A percentile compares a stretch with the other conserved stretches of the same genome.
Conservation (phyloP, 495 filamentous ascomycete genomes). For the Xylaria telfairii region DNA sequence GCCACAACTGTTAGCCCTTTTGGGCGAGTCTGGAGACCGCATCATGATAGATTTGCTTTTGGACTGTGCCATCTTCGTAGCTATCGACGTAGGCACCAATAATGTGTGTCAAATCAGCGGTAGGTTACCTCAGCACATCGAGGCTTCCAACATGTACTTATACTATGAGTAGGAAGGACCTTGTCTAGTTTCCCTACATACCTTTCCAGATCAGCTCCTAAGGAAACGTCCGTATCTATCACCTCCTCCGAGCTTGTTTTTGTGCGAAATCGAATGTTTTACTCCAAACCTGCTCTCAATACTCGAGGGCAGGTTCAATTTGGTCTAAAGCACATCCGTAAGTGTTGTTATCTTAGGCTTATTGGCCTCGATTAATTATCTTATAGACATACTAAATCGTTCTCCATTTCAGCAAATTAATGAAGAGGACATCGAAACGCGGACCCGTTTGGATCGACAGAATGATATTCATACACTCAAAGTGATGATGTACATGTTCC, state of each 20-base stretch:
- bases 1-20: conserved; percentile 69
- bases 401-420: conserved; percentile 51
- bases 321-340: conserved; percentile 83
- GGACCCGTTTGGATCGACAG: conserved; percentile 23
- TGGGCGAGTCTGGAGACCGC: conserved; percentile 78
- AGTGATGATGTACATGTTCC: conserved; percentile 92
- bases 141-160: neutral
- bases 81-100: conserved; percentile 61
- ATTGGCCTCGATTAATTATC: conserved; percentile 8
- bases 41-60: conserved; percentile 83
- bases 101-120: conserved; percentile 84
- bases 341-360: conserved; percentile 40
- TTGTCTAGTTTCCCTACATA: conserved; percentile 46
- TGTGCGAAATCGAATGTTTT: conserved; percentile 84
- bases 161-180: conserved; percentile 31
- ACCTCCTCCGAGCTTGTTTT: conserved; percentile 72
- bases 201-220: conserved; percentile 18
- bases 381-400: conserved; percentile 85
- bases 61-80: conserved; percentile 76
- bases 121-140: conserved; percentile 40
- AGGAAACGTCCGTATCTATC: conserved; percentile 30
- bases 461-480: conserved; percentile 66
- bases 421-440: conserved; percentile 17
- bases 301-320: conserved; percentile 68
- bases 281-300: conserved; percentile 74